These are phyloP conservation scores for Puccinia triticina DNA, from an alignment of 1,284 basidiomycete genomes.

Conservation along the genomic window DNA sequence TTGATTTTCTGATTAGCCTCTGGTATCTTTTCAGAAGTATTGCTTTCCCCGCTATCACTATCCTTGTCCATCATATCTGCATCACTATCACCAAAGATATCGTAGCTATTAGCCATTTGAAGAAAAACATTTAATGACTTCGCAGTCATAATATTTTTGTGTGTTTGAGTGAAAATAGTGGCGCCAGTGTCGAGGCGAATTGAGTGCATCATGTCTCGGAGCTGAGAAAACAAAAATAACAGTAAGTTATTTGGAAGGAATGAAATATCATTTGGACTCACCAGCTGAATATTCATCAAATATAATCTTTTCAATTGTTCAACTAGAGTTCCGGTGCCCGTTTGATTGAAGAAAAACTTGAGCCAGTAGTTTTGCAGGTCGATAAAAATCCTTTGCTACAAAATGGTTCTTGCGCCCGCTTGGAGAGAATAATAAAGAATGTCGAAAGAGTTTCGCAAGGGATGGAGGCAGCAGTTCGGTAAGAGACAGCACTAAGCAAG, in stretches of 20 bases:
- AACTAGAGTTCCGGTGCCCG: slow-evolving; percentile 1
- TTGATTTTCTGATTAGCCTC: neutral
- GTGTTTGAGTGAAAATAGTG: neutral
- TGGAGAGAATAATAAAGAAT: slow-evolving; percentile 26
- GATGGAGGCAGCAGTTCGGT: neutral
- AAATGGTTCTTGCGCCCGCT: slow-evolving; percentile 25
- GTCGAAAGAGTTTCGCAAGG: neutral
- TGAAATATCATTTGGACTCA: neutral
- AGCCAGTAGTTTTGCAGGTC: slow-evolving; percentile 34
- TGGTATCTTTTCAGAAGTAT: neutral
- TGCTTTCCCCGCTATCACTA: neutral
- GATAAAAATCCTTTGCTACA: slow-evolving; percentile 31
- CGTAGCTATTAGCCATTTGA: neutral
- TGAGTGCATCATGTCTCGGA: neutral
- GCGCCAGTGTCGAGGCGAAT: neutral
- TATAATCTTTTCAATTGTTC: neutral
- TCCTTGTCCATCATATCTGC: neutral
- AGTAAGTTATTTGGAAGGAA: neutral
- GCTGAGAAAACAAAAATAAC: neutral
- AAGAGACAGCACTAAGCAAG: neutral
- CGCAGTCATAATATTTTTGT: neutral
- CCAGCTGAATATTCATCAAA: slow-evolving; percentile 20
- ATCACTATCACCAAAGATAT: neutral
- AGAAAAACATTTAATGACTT: neutral
- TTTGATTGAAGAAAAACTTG: slow-evolving; percentile 22